A percentile compares a stretch with the other conserved stretches of the same genome.
Evolutionary conservation across 2,329 filamentous ascomycete species (phyloP).

Genomic region (Hypoxylon sp.): DNA sequence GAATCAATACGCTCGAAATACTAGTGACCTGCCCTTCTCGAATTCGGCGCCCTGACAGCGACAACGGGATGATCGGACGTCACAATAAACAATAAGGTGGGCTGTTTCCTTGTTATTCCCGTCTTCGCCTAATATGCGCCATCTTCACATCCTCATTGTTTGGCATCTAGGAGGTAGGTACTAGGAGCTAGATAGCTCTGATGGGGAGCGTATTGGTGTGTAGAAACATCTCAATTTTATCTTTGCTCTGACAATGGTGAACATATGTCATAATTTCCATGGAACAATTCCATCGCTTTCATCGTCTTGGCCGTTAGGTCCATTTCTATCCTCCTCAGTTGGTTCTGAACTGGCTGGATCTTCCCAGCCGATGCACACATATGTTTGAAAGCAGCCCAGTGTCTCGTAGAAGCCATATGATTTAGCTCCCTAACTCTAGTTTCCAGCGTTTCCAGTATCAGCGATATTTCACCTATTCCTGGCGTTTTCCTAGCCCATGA

Average conservation of each 20-base stretch:
- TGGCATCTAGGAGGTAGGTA: no score
- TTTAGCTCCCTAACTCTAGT: background rate
- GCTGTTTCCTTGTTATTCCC: background rate
- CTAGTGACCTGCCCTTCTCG: background rate
- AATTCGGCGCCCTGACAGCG: background rate
- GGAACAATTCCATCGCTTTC: constrained; percentile 9
- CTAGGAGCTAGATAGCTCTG: background rate
- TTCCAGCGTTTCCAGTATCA: background rate
- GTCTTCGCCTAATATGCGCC: background rate
- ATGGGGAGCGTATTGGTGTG: background rate
- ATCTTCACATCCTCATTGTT: background rate
- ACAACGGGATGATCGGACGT: background rate
- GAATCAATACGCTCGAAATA: background rate
- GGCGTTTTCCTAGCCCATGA: constrained; percentile 5
- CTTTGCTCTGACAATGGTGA: constrained; percentile 4
- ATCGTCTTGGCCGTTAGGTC: constrained; percentile 3
- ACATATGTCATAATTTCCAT: constrained; percentile 9
- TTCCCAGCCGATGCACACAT: background rate
- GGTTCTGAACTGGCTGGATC: background rate
- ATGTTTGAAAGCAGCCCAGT: constrained; percentile 8
- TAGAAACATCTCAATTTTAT: background rate
- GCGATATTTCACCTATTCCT: background rate
- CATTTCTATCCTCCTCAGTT: constrained; percentile 3
- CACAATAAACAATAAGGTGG: background rate
- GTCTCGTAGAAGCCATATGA: constrained; percentile 7